A percentile compares a stretch with the other conserved stretches of the same genome.
phyloP scores from a whole-genome alignment of 192 early-diverging fungal genomes.

The Umbelopsis ramanniana region DNA sequence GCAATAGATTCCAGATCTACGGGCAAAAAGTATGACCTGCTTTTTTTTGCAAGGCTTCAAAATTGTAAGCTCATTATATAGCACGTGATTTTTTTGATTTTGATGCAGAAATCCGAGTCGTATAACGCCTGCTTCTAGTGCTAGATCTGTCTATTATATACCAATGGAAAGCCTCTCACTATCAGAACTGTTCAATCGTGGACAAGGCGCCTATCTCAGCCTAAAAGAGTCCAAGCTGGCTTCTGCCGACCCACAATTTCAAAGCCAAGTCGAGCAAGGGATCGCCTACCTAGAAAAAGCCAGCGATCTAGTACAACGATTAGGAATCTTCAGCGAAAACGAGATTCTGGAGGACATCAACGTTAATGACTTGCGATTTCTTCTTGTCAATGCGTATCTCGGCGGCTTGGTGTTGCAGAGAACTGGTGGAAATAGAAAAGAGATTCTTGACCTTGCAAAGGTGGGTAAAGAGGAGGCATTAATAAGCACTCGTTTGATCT shows the following conservation, averaged over 20 bases:
- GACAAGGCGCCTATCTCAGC: slow-evolving; percentile 25
- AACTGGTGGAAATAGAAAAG: slow-evolving; percentile 44
- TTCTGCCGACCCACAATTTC: slow-evolving; percentile 46
- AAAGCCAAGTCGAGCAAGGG: slow-evolving; percentile 55
- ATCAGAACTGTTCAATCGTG: slow-evolving; percentile 33
- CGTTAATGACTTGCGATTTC: slow-evolving; percentile 74
- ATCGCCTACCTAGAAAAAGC: slow-evolving; percentile 52
- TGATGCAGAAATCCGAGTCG: not conserved
- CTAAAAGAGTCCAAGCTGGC: slow-evolving; percentile 51
- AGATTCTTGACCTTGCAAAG: slow-evolving; percentile 53
- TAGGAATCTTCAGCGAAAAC: slow-evolving; percentile 84
- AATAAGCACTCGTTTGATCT: not conserved
- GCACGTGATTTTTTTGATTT: slow-evolving; percentile 1
- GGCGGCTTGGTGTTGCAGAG: slow-evolving; percentile 57
- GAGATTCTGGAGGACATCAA: slow-evolving; percentile 89
- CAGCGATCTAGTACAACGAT: slow-evolving; percentile 51
- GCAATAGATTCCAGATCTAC: not conserved
- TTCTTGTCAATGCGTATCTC: slow-evolving; percentile 62
- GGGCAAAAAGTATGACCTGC: not conserved
- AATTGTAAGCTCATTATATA: not conserved
- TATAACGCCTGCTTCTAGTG: not conserved
- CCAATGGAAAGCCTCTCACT: slow-evolving; percentile 35
- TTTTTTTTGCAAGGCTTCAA: not conserved
- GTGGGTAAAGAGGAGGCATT: slow-evolving; percentile 34
- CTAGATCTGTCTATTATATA: not conserved